Conservation (phyloP, 768 basidiomycete genomes). For the Termitomyces sp. region DNA sequence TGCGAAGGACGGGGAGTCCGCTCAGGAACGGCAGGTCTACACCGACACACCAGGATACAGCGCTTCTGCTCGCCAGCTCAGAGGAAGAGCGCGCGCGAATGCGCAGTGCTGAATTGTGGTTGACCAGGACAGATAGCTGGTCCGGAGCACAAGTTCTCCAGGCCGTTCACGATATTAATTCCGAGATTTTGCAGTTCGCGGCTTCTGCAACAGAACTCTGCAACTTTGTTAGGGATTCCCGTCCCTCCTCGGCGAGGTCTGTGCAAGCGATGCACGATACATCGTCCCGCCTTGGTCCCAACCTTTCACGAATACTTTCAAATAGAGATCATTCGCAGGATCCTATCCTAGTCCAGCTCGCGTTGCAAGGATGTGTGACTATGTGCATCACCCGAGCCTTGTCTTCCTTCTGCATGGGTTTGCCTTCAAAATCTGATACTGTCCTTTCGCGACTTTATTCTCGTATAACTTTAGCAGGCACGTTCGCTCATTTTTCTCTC, state of each 20-base stretch:
- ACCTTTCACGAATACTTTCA: conserved; percentile 54
- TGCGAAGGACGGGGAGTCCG: conserved; percentile 20
- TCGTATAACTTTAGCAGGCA: conserved; percentile 51
- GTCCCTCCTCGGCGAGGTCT: conserved; percentile 31
- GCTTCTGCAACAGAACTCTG: conserved; percentile 69
- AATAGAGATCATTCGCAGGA: conserved; percentile 68
- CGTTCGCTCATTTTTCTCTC: conserved; percentile 12
- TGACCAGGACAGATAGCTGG: conserved; percentile 71
- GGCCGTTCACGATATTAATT: conserved; percentile 73
- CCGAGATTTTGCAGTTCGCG: conserved; percentile 76
- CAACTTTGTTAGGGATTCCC: conserved; percentile 39
- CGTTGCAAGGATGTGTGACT: conserved; percentile 64
- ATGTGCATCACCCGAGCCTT: conserved; percentile 63
- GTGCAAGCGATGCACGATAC: conserved; percentile 55
- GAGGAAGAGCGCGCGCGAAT: conserved; percentile 55
- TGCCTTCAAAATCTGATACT: conserved; percentile 63
- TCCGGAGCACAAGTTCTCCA: conserved; percentile 76
- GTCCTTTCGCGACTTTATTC: conserved; percentile 57
- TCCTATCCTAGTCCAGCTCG: conserved; percentile 71
- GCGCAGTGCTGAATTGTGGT: conserved; percentile 57
- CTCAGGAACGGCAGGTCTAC: conserved; percentile 13
- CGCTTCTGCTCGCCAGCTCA: conserved; percentile 10
- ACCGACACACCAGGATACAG: conserved; percentile 12
- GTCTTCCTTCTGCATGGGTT: conserved; percentile 68
- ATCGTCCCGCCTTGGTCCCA: conserved; percentile 54